These are phyloP conservation scores for Raphanus raphanistrum DNA, from an alignment of 345 rosid species.

Conservation along the genomic window DNA sequence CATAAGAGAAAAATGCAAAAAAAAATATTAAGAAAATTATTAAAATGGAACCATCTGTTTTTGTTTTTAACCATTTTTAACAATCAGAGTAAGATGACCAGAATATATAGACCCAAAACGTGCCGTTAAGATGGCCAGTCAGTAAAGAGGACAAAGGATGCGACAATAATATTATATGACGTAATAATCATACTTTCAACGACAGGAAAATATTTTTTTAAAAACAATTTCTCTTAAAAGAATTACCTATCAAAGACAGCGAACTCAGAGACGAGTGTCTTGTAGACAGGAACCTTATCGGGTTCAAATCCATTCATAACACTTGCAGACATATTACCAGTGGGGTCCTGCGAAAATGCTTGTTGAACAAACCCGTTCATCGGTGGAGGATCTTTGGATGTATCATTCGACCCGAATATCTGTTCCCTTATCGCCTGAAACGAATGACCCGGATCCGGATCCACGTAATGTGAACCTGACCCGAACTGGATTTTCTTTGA, in stretches of 20 bases:
- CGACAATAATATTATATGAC: not conserved
- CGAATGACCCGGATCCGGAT: conserved; percentile 97
- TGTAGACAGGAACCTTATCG: conserved; percentile 67
- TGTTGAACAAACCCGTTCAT: conserved; percentile 93
- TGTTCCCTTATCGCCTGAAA: conserved; percentile 91
- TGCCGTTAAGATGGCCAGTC: not conserved
- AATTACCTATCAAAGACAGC: conserved; percentile 83
- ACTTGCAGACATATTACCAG: conserved; percentile 52
- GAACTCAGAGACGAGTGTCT: conserved; percentile 77
- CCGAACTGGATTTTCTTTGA: conserved; percentile 49
- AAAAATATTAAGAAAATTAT: not conserved
- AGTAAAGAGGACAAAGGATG: not conserved
- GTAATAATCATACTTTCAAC: not conserved
- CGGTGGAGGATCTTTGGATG: conserved; percentile 60
- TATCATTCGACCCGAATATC: conserved; percentile 72
- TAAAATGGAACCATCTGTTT: not conserved
- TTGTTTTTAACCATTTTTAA: not conserved
- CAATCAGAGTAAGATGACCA: not conserved
- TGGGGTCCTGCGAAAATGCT: conserved; percentile 62
- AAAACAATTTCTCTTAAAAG: not conserved
- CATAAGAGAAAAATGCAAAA: not conserved
- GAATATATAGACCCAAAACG: not conserved
- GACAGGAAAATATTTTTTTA: not conserved
- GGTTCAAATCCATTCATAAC: conserved; percentile 91
- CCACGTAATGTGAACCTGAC: conserved; percentile 65